These are phyloP conservation scores for Boletus rufocinnamomeus DNA, from an alignment of 768 basidiomycete genomes.

Conservation along the genomic window DNA sequence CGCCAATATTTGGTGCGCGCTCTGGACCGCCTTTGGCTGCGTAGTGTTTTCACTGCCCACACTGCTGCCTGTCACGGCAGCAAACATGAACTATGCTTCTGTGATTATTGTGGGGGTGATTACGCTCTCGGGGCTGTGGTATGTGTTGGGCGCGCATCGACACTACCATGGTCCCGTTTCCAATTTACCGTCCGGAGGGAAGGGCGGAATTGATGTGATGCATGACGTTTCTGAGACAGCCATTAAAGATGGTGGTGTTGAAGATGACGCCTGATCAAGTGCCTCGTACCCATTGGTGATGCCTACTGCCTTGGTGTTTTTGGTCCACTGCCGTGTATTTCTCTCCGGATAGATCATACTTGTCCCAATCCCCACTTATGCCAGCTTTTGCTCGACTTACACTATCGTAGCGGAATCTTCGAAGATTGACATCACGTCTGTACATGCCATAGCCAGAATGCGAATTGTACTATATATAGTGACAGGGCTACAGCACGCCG, in stretches of 20 bases:
- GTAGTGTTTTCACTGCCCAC: constrained; percentile 55
- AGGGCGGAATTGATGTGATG: neutral
- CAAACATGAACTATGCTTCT: constrained; percentile 56
- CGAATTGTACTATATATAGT: neutral
- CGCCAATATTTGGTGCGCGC: constrained; percentile 46
- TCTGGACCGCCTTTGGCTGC: constrained; percentile 48
- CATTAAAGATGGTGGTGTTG: neutral
- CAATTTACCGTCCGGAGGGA: constrained; percentile 37
- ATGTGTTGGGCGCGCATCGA: constrained; percentile 50
- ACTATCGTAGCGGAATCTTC: neutral
- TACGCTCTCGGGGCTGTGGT: constrained; percentile 46
- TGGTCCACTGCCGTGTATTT: neutral
- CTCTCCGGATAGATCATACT: neutral
- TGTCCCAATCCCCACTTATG: neutral
- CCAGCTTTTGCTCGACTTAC: neutral
- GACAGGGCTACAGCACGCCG: neutral
- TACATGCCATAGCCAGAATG: neutral
- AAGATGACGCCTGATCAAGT: constrained; percentile 3
- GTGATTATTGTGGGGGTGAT: constrained; percentile 34
- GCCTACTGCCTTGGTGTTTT: neutral
- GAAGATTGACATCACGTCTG: neutral
- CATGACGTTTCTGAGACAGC: constrained; percentile 5
- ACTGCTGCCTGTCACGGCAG: constrained; percentile 45
- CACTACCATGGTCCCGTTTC: constrained; percentile 63
- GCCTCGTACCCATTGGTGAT: neutral